Conservation (phyloP, 2,329 filamentous ascomycete species). For the Atkinsonella texensis region DNA sequence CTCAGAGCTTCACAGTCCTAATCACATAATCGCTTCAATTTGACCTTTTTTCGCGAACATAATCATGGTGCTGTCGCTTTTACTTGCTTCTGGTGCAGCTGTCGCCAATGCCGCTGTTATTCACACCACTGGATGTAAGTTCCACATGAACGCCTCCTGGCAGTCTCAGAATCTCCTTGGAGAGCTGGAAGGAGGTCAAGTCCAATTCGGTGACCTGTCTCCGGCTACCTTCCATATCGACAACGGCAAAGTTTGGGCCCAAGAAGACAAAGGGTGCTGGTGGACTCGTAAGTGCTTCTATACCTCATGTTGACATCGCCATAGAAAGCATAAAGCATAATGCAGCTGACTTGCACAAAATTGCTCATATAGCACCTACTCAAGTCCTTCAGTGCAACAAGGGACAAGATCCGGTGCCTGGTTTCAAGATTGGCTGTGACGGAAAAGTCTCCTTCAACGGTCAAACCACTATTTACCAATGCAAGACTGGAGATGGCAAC, state of each 20-base stretch:
- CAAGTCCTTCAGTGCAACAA: constrained; percentile 50
- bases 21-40: no score
- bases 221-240: constrained; percentile 42
- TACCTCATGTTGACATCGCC: background rate
- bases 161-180: constrained; percentile 40
- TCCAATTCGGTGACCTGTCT: constrained; percentile 32
- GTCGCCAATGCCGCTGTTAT: constrained; percentile 10
- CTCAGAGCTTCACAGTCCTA: no score
- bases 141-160: constrained; percentile 38
- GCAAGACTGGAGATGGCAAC: constrained; percentile 38
- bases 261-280: constrained; percentile 47
- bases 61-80: background rate
- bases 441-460: constrained; percentile 41
- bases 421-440: constrained; percentile 43
- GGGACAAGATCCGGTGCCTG: constrained; percentile 35
- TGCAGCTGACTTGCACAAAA: background rate
- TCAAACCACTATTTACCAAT: constrained; percentile 44
- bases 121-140: constrained; percentile 18
- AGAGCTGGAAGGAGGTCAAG: constrained; percentile 50
- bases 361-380: constrained; percentile 31
- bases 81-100: constrained; percentile 9
- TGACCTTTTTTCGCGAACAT: background rate
- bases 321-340: background rate
- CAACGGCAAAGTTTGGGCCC: constrained; percentile 42
- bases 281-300: constrained; percentile 37